Evolutionary conservation across 2,329 filamentous ascomycete genomes (phyloP), one percentile per base, ranked within the genome.

Genomic region (Phyllosticta citribraziliensis): DNA sequence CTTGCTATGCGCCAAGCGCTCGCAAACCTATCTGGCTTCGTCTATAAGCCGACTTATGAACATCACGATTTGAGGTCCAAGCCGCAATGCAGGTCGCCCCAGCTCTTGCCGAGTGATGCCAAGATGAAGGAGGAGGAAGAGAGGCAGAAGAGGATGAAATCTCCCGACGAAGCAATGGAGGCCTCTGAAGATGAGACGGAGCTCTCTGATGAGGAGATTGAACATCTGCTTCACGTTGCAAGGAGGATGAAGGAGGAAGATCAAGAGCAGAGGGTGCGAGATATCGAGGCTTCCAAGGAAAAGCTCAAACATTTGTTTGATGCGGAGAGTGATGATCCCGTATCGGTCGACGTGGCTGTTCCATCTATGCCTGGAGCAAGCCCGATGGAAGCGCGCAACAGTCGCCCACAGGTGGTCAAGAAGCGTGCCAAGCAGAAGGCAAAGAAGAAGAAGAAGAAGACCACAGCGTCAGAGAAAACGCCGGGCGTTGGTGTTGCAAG

Each of bases 21-120:
- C 5, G 59, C 59, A 3, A 61, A 61, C 47, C n/a, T 54, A 10
- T 22, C 54, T 51, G 59, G 59, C 10, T 61, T 51, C 59, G 3
- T 52, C 10, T 61, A 61, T 54, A 52, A 54, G 9, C 50, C 59
- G 2, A 55, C 40, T 8, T 61, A 61, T 22, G n/a, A 57, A 14
- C 25, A 52, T 14, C 30, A 27, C 8, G 19, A 57, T 11, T n/a
- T 61, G 20, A 50, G 59, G n/a, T 56, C 59, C 14, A 54, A 56
- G 50, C 25, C 54, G 9, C 47, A 54, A 2, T 57, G 54, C 47
- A 14, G 27, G 47, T 24, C 25, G 10, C 59, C 59, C 1, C 54
- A 51, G 53, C 35, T 55, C n/a, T 33, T 52, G 6, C 24, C 20
- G 11, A 55, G 55, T 25, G 27, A 35, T 19, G 24, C 22, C 35